Percentiles rank a stretch among this genome's conserved stretches.
Evolutionary conservation across 2,329 filamentous ascomycete species (phyloP).

Genomic region (Emergomyces africanus): DNA sequence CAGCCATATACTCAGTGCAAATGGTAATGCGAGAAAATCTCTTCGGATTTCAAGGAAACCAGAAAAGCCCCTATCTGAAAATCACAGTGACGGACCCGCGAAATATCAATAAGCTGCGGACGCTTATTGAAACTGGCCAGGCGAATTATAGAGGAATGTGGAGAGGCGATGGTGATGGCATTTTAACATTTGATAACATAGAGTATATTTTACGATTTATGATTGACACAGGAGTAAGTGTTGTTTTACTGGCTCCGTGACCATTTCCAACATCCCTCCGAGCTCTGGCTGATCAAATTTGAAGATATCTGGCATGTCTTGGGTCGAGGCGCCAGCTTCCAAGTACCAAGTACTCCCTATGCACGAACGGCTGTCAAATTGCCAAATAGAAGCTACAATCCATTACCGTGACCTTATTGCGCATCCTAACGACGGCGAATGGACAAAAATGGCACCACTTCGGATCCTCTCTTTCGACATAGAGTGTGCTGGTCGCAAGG

Average conservation of each 20-base stretch:
- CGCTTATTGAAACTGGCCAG: constrained; percentile 56
- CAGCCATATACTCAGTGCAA: constrained; percentile 65
- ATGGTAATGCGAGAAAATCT: constrained; percentile 82
- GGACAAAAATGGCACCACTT: constrained; percentile 94
- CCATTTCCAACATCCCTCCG: not conserved
- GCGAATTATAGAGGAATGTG: constrained; percentile 90
- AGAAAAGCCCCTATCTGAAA: constrained; percentile 83
- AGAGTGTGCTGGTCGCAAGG: constrained; percentile 93
- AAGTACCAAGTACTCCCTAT: constrained; percentile 50
- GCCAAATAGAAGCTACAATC: constrained; percentile 86
- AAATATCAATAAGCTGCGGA: constrained; percentile 62
- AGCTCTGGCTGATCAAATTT: not conserved
- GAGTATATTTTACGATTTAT: constrained; percentile 94
- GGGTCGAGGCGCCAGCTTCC: constrained; percentile 72
- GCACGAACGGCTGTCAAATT: constrained; percentile 68
- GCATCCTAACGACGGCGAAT: constrained; percentile 81
- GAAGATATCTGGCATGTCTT: constrained; percentile 86
- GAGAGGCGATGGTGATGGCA: constrained; percentile 53
- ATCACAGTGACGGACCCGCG: constrained; percentile 87
- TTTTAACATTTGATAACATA: constrained; percentile 91
- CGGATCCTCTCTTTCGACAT: constrained; percentile 95
- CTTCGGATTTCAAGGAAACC: constrained; percentile 87
- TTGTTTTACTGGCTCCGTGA: not conserved
- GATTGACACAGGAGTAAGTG: constrained; percentile 74
- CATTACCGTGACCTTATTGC: constrained; percentile 74